Percentiles rank a stretch among this genome's conserved stretches.
Conservation (phyloP, 1,284 basidiomycete species). For the Leccinum laetum region DNA sequence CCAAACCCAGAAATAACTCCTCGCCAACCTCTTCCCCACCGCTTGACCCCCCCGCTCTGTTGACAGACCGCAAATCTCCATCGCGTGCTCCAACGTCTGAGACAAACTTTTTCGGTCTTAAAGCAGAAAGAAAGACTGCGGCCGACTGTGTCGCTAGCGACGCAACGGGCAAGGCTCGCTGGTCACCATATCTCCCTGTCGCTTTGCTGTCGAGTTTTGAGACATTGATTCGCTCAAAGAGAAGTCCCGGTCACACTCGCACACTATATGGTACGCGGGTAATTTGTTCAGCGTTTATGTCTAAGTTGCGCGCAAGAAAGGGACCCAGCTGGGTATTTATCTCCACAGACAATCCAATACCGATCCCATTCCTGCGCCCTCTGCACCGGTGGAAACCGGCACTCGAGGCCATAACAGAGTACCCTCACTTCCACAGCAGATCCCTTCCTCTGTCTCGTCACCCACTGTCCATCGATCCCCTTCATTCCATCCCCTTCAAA, state of each 20-base stretch:
- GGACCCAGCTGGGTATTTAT: slow-evolving; percentile 85
- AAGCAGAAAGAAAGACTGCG: too few species aligned
- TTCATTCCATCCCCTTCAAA: slow-evolving; percentile 40
- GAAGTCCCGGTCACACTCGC: slow-evolving; percentile 77
- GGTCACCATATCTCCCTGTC: too few species aligned
- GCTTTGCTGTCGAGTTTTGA: too few species aligned
- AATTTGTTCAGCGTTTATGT: slow-evolving; percentile 43
- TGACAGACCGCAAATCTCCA: too few species aligned
- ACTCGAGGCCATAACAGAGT: slow-evolving; percentile 24
- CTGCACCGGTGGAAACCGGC: slow-evolving; percentile 17
- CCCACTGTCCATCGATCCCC: slow-evolving; percentile 42
- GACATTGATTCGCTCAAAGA: slow-evolving; percentile 42
- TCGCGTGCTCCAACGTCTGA: too few species aligned
- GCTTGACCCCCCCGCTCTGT: too few species aligned
- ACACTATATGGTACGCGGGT: slow-evolving; percentile 51
- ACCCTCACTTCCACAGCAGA: slow-evolving; percentile 27
- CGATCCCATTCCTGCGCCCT: slow-evolving; percentile 57
- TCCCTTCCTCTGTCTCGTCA: slow-evolving; percentile 21
- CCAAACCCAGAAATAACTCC: slow-evolving; percentile 31
- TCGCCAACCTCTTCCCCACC: slow-evolving; percentile 38
- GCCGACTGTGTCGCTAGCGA: too few species aligned
- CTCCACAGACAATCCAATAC: slow-evolving; percentile 83
- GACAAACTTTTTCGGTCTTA: too few species aligned
- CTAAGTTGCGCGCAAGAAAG: slow-evolving; percentile 77
- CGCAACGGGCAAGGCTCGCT: too few species aligned